Evolutionary conservation across 352 stramenopile genomes (phyloP).

Genomic region (Lagenidium sp.): DNA sequence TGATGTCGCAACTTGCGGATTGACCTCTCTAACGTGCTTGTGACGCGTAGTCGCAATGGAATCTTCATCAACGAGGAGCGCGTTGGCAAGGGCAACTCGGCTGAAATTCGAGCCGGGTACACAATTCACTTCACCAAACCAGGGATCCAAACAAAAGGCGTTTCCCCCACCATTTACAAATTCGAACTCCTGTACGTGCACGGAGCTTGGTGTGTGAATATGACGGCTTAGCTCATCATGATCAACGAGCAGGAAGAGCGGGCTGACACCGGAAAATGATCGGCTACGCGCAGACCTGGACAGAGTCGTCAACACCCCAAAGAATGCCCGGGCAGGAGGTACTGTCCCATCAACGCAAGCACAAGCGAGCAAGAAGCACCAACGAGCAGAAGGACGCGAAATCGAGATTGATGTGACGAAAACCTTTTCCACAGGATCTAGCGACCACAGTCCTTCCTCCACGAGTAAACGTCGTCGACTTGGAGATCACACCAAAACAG

Average conservation of each 20-base stretch:
- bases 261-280: conserved; percentile 10
- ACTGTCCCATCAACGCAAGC: no score
- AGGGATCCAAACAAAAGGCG: conserved; percentile 22
- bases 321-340: conserved; percentile 2
- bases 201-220: not conserved
- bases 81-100: conserved; percentile 29
- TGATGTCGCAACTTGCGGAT: no score
- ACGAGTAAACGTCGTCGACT: not conserved
- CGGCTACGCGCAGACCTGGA: conserved; percentile 3
- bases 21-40: not conserved
- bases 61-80: conserved; percentile 61
- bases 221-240: not conserved
- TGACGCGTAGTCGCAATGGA: conserved; percentile 40
- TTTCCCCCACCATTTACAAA: conserved; percentile 42
- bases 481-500: not conserved
- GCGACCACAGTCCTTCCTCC: not conserved
- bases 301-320: not conserved
- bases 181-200: conserved; percentile 55
- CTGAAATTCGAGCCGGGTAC: conserved; percentile 22
- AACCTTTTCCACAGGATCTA: not conserved
- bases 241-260: conserved; percentile 4
- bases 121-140: conserved; percentile 71
- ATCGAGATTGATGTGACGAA: conserved; percentile 8
- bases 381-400: conserved; percentile 7
- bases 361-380: not conserved